These are phyloP conservation scores for Globisporangium apiculatum DNA, from an alignment of 352 stramenopile species.

Conservation along the genomic window DNA sequence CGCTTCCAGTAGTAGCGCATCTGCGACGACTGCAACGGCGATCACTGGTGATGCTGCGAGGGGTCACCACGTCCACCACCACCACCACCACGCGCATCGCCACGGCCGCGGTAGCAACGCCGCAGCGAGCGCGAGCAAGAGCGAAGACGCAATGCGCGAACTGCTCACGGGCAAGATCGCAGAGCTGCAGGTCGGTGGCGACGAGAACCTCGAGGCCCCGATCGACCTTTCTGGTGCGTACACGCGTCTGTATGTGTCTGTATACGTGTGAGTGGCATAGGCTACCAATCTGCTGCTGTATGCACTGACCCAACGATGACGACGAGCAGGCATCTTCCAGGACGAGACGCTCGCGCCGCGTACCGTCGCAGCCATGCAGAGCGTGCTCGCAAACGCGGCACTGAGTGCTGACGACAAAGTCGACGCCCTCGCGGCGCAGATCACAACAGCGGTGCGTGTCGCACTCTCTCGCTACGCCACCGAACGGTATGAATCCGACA, in stretches of 20 bases:
- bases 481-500: neutral
- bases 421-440: slow-evolving; percentile 20
- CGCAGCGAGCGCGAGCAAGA: slow-evolving; percentile 12
- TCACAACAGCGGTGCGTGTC: slow-evolving; percentile 11
- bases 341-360: slow-evolving; percentile 40
- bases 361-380: slow-evolving; percentile 24
- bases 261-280: neutral
- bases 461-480: neutral
- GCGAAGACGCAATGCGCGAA: slow-evolving; percentile 62
- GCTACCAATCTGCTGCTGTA: neutral
- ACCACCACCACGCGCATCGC: slow-evolving; percentile 12
- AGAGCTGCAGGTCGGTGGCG: slow-evolving; percentile 75
- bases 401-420: slow-evolving; percentile 44
- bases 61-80: slow-evolving; percentile 12
- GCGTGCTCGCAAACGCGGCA: slow-evolving; percentile 28
- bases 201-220: slow-evolving; percentile 67
- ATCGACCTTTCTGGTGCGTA: slow-evolving; percentile 55
- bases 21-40: slow-evolving; percentile 2
- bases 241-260: neutral
- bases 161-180: slow-evolving; percentile 80
- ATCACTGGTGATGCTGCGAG: slow-evolving; percentile 15
- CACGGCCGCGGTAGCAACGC: slow-evolving; percentile 20
- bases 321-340: slow-evolving; percentile 43
- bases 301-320: no score
- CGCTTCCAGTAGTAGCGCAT: neutral